Evolutionary conservation across 192 early-diverging fungal species (phyloP).

Genomic region (Chytriomyces sp.): DNA sequence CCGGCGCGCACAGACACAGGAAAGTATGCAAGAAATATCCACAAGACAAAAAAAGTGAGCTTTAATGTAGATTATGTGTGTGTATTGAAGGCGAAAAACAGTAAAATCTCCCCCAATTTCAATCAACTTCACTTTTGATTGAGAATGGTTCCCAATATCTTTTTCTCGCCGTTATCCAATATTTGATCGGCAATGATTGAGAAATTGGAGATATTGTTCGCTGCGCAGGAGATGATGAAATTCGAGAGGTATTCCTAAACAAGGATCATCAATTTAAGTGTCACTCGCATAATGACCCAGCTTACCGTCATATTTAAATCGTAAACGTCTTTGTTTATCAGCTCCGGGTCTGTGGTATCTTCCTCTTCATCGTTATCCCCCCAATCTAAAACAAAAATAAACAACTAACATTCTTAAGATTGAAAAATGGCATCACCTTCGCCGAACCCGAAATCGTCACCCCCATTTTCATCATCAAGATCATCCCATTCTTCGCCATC

Average conservation of each 20-base stretch:
- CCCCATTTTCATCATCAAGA: constrained; percentile 42
- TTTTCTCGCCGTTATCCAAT: constrained; percentile 49
- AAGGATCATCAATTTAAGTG: not conserved
- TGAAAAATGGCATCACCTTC: not conserved
- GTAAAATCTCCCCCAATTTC: too few species aligned
- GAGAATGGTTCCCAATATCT: constrained; percentile 15
- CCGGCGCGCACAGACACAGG: too few species aligned
- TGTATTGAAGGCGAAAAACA: too few species aligned
- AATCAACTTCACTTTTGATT: not conserved
- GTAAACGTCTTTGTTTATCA: constrained; percentile 40
- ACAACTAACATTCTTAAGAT: too few species aligned
- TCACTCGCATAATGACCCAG: not conserved
- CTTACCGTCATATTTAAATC: constrained; percentile 43
- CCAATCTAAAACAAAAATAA: not conserved
- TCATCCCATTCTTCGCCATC: constrained; percentile 71
- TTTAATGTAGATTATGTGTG: too few species aligned
- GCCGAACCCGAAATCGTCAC: constrained; percentile 40
- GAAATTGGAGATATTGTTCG: constrained; percentile 19
- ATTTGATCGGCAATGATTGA: constrained; percentile 3
- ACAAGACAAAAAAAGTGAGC: too few species aligned
- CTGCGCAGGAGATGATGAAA: constrained; percentile 25
- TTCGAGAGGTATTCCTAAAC: constrained; percentile 29
- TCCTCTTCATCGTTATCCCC: constrained; percentile 37
- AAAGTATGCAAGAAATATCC: too few species aligned
- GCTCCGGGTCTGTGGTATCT: constrained; percentile 27